Base-by-base conservation (phyloP, 768 basidiomycete genomes). In the Lactarius vividus region DNA sequence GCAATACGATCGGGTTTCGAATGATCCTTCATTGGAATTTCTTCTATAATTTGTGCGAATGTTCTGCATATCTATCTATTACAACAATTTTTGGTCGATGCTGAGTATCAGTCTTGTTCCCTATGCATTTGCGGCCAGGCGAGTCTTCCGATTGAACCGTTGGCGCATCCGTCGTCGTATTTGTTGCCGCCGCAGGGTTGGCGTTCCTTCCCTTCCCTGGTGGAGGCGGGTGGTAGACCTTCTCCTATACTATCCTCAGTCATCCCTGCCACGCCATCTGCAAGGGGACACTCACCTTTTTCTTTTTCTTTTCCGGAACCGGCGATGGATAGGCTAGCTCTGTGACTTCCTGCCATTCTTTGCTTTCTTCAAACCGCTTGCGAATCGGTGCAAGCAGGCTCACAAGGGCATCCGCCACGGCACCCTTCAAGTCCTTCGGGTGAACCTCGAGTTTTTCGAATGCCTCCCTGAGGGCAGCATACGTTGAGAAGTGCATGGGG, bases 341-440 rank as follows among this genome's bases (percentile, higher is more conserved):
- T 73, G 89, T 89, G 7, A 88, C 79, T 72, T 79, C 80, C 76
- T 91, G 85, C 87, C 93, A 98, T 74, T 93, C 93, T 71, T 88
- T 83, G 72, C 85, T 86, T 68, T 79, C 84, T 71, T 88, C 83
- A 72, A 93, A 98, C 59, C 85, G 83, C 68, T 86, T 84, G 68
- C 89, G 84, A 57, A 99, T 88, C 0, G 96, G 96, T 23, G 85
- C 86, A 63, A 98, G 77, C 52, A 99, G 78, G 29, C 80, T 80
- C 72, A 84, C 82, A 74, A 98, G 87, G 15, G 86, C 88, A 39
- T 87, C 85, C 52, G 84, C 83, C 18, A 96, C 92, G 0, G 86
- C 83, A 4, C 76, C 76, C 81, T 99, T 99, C 73, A 98, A 78
- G 76, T 97, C 97, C 37, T 86, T 88, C 8, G 97, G 97, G 75